These are phyloP conservation scores for Echium plantagineum DNA, from an alignment of 257 asterid species.

Conservation along the genomic window DNA sequence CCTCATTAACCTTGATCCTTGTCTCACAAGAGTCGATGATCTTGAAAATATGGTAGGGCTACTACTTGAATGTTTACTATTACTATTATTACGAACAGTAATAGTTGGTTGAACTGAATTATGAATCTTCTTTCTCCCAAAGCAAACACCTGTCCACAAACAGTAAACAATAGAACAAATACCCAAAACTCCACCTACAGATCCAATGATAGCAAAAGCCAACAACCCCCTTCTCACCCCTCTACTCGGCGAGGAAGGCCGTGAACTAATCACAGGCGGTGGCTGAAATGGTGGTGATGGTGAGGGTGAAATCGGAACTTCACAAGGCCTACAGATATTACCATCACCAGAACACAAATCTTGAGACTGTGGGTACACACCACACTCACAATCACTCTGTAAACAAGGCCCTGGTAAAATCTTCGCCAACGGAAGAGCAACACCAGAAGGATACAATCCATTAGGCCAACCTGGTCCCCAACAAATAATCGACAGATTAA, in stretches of 20 bases:
- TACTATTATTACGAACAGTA: slow-evolving; percentile 17
- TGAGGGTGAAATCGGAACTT: slow-evolving; percentile 17
- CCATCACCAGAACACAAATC: slow-evolving; percentile 59
- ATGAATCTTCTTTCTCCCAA: slow-evolving; percentile 72
- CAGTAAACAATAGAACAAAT: slow-evolving; percentile 43
- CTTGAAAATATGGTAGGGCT: slow-evolving; percentile 38
- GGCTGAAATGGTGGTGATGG: slow-evolving; percentile 2
- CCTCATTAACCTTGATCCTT: slow-evolving; percentile 73
- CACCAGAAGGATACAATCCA: slow-evolving; percentile 23
- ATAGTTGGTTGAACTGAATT: slow-evolving; percentile 81
- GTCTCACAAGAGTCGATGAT: slow-evolving; percentile 70
- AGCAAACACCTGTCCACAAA: slow-evolving; percentile 59
- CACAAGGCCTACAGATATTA: slow-evolving; percentile 66
- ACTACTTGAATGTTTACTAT: slow-evolving; percentile 30
- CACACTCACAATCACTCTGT: slow-evolving; percentile 38
- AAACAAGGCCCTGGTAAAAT: slow-evolving; percentile 74
- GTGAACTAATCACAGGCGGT: slow-evolving; percentile 12
- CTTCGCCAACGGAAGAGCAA: slow-evolving; percentile 36
- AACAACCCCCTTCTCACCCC: slow-evolving; percentile 44
- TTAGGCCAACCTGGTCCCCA: slow-evolving; percentile 78
- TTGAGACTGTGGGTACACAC: slow-evolving; percentile 52
- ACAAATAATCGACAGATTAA: slow-evolving; percentile 56
- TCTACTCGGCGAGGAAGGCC: slow-evolving; percentile 24
- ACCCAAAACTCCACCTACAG: slow-evolving; percentile 61
- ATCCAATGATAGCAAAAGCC: slow-evolving; percentile 23